Percentiles rank a stretch among this genome's conserved stretches.
Evolutionary conservation across 1,284 basidiomycete species (phyloP).

Genomic region (Dichomitus squalens): DNA sequence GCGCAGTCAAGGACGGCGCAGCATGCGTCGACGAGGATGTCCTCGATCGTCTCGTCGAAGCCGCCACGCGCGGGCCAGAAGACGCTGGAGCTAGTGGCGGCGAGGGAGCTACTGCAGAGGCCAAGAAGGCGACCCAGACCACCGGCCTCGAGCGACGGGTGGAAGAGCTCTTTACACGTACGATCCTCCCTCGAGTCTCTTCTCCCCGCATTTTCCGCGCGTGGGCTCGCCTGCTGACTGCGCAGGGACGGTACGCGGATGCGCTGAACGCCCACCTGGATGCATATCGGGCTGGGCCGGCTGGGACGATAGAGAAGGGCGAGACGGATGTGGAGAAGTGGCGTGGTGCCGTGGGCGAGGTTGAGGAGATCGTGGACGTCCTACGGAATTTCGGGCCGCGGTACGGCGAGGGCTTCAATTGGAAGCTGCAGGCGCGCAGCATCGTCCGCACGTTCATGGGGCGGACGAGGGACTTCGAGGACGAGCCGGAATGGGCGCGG

Average conservation of each 20-base stretch:
- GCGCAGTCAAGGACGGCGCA: constrained; percentile 63
- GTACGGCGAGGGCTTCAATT: constrained; percentile 53
- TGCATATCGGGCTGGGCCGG: constrained; percentile 78
- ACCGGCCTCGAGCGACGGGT: constrained; percentile 69
- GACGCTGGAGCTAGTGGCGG: constrained; percentile 37
- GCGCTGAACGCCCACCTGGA: constrained; percentile 83
- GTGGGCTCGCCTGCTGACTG: constrained; percentile 78
- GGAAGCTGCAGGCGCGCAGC: constrained; percentile 87
- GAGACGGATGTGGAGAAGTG: constrained; percentile 70
- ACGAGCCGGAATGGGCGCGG: constrained; percentile 81
- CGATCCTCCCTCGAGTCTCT: constrained; percentile 78
- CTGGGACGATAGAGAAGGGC: constrained; percentile 63
- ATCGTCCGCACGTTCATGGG: constrained; percentile 90
- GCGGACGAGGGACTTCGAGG: constrained; percentile 80
- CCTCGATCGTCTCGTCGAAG: constrained; percentile 84
- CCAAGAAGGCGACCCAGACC: constrained; percentile 60
- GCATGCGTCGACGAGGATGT: constrained; percentile 82
- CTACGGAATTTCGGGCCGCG: constrained; percentile 82
- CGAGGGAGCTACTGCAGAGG: constrained; percentile 17
- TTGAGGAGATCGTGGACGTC: constrained; percentile 83
- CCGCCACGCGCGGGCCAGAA: constrained; percentile 67
- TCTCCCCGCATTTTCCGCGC: constrained; percentile 80
- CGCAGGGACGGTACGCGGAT: constrained; percentile 72
- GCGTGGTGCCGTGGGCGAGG: constrained; percentile 74
- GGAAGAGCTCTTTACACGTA: constrained; percentile 69